A percentile compares a stretch with the other conserved stretches of the same genome.
Conservation (phyloP, 345 rosid species). For the Sonneratia caseolaris region DNA sequence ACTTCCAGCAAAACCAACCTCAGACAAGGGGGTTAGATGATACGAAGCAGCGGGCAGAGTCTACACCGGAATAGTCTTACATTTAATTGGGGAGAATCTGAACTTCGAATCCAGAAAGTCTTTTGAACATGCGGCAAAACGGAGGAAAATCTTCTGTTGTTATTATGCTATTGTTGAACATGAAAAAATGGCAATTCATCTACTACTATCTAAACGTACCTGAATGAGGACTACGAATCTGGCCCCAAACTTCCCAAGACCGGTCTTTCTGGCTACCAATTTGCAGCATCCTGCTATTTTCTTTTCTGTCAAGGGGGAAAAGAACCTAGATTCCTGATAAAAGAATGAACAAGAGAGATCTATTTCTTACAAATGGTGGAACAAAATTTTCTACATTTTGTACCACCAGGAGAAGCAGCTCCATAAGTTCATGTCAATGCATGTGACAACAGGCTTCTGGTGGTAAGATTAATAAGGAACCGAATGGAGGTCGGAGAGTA, state of each 20-base stretch:
- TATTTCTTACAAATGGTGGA: slow-evolving; percentile 2
- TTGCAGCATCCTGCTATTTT: slow-evolving; percentile 6
- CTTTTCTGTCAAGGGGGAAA: neutral
- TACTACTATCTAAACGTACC: neutral
- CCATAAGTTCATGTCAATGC: neutral
- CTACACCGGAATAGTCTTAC: neutral
- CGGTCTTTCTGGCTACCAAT: neutral
- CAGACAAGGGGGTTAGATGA: neutral
- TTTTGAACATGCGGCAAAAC: neutral
- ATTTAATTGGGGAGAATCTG: neutral
- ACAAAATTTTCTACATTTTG: neutral
- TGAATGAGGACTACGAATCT: neutral
- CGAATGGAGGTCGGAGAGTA: neutral
- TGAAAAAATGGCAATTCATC: slow-evolving; percentile 1
- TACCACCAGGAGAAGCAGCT: neutral
- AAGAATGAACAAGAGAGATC: slow-evolving; percentile 8
- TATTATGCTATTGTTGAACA: neutral
- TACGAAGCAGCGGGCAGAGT: neutral
- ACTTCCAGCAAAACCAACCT: neutral
- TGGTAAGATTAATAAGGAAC: neutral
- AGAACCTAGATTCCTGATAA: slow-evolving; percentile 9
- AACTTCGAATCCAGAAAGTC: neutral
- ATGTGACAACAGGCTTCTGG: neutral
- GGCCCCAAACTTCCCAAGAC: neutral
- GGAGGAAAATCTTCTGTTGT: neutral